Base-by-base conservation (phyloP, 1,284 basidiomycete species). In the Neonothopanus nambi region DNA sequence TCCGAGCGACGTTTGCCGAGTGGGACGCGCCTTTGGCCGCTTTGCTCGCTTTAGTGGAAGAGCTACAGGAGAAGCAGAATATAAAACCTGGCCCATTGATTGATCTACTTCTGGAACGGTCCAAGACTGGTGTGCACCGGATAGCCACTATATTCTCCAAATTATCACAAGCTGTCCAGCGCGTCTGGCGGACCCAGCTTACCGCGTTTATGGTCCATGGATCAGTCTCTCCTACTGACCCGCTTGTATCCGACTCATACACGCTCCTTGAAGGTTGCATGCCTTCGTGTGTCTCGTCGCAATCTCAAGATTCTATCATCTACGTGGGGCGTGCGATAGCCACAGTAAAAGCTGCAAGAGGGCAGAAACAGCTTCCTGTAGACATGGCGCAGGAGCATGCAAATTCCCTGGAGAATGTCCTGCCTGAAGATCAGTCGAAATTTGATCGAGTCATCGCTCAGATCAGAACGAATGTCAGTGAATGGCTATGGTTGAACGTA, bases 401-500 rank as follows among this genome's bases (percentile, higher is more conserved):
- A 13, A 74, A 70, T 40, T 63, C 87, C 39, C 69, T 95, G 1
- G 82, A 87, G 58, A 72, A 71, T 5, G 85, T 87, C 1, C 74
- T 88, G 4, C 85, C 90, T 0, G 82, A 91, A 63, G 85, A 91
- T 57, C 81, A 82, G 51, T 86, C 89, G 58, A 78, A 75, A n/a
- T 90, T 95, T 61, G 89, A 91, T 63, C 71, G 76, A 17, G 80
- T 86, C 53, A 81, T 94, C 26, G 74, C 81, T 21, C 81, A 85
- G 54, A 88, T 93, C 48, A 72, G 88, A 54, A 85, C 78, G 2
- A 82, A 85, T 53, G 78, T 91, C 53, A 87, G 89, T 59, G 92
- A 94, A 72, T 96, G 93, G 93, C 75, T 96, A 2, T 96, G 94
- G 92, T 72, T 84, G 28, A 92, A 94, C 63, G 87, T 96, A 28